Conservation (phyloP, 306 rosid genomes). For the Abrus precatorius region DNA sequence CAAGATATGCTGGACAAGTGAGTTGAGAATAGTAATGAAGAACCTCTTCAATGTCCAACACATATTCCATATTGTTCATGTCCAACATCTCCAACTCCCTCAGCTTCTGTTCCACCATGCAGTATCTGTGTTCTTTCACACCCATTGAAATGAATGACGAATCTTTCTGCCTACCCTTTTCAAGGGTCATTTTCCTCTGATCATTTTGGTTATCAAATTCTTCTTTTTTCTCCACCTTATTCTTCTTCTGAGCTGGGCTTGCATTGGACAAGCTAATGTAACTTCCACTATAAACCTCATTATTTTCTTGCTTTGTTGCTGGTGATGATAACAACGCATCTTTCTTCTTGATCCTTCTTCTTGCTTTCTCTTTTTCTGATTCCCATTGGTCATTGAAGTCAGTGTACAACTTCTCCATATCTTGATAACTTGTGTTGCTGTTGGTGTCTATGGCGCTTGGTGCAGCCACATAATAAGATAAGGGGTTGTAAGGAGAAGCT, state of each 20-base stretch:
- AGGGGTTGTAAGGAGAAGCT: conserved; percentile 54
- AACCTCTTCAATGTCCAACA: conserved; percentile 86
- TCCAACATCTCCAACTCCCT: conserved; percentile 86
- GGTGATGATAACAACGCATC: not conserved
- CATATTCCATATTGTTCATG: conserved; percentile 73
- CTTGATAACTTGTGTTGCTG: conserved; percentile 49
- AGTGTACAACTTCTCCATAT: conserved; percentile 58
- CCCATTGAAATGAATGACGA: conserved; percentile 11
- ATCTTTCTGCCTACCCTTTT: conserved; percentile 49
- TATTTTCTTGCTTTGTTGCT: conserved; percentile 47
- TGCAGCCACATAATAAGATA: conserved; percentile 43
- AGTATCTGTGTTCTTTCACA: conserved; percentile 40
- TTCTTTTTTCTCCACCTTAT: conserved; percentile 47
- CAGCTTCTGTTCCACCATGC: conserved; percentile 70
- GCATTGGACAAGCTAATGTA: conserved; percentile 40
- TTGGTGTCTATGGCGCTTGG: conserved; percentile 37
- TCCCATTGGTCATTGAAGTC: conserved; percentile 60
- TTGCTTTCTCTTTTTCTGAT: conserved; percentile 43
- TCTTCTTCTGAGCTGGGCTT: conserved; percentile 45
- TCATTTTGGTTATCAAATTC: conserved; percentile 28
- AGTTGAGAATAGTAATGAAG: conserved; percentile 88
- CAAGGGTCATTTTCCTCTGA: conserved; percentile 33
- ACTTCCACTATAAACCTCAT: conserved; percentile 46
- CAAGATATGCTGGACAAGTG: conserved; percentile 83
- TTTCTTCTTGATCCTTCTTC: conserved; percentile 48